These are phyloP conservation scores for Guyanaporus albipodus DNA, from an alignment of 768 basidiomycete genomes.

Conservation along the genomic window DNA sequence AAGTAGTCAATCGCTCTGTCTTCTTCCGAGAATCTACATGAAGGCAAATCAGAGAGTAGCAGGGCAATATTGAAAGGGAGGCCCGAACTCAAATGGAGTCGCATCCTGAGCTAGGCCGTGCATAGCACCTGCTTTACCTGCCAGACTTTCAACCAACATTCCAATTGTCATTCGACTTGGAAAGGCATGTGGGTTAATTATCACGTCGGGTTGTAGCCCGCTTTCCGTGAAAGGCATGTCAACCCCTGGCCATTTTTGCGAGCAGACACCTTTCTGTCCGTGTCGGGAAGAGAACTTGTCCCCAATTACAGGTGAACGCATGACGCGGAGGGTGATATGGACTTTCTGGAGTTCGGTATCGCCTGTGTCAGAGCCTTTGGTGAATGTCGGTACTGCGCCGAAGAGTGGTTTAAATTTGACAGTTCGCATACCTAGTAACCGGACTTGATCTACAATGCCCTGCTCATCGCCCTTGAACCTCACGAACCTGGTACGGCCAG, in stretches of 20 bases:
- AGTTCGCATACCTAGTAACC: constrained; percentile 66
- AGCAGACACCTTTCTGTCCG: constrained; percentile 99
- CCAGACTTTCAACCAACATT: constrained; percentile 99
- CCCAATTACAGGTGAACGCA: constrained; percentile 94
- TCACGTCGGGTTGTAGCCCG: constrained; percentile 98
- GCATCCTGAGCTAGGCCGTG: constrained; percentile 98
- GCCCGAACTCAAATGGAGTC: constrained; percentile 89
- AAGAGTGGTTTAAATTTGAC: background rate
- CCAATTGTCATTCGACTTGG: constrained; percentile 99
- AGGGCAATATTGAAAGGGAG: constrained; percentile 3
- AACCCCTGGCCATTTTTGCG: constrained; percentile 96
- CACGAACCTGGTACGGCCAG: constrained; percentile 74
- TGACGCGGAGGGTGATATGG: constrained; percentile 89
- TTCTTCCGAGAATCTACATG: constrained; percentile 81
- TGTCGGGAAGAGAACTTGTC: constrained; percentile 99
- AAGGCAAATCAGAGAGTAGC: constrained; percentile 8
- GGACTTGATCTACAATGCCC: constrained; percentile 86
- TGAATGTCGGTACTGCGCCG: background rate
- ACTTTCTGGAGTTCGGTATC: constrained; percentile 89
- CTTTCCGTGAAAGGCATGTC: constrained; percentile 99
- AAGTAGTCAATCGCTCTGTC: constrained; percentile 99
- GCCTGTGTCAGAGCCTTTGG: constrained; percentile 78
- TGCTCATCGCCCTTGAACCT: constrained; percentile 97
- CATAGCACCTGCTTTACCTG: constrained; percentile 98
- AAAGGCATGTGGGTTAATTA: constrained; percentile 99